Base-by-base conservation (phyloP, 805 yeast genomes). In the Candida mattraensis region DNA sequence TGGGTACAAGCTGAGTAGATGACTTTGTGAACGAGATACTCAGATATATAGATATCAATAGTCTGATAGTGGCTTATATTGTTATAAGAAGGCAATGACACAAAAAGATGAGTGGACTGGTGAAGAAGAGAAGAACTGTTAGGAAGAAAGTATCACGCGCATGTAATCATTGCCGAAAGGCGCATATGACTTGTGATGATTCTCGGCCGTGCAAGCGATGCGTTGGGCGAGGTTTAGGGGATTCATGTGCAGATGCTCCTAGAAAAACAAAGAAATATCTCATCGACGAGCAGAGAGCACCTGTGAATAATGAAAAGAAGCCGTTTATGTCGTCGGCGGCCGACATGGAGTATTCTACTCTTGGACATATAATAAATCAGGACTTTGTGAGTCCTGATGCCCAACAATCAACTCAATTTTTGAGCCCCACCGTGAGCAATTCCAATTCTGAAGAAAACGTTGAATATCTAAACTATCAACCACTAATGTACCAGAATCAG, bases 141-240 rank as follows among this genome's bases (percentile, higher is more conserved):
- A 40, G 38, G 13, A 73, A 74, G 51, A 89, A 89, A 56, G 89
- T 93, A 0, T 69, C 80, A 6, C 69, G 95, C 38, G 98, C 99
- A 5, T 91, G 99, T 50, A 76, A 77, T 25, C 93, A 89, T 61
- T 91, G 99, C 56, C 88, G 89, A 42, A 76, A 79, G 50, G 85
- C 95, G 2, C 99, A 91, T 58, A 77, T 89, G 70, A 86, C 97
- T 0, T 91, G 99, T 60, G 96, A 89, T 50, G 76, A 80, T 13
- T 29, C 50, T 4, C 38, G 73, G 65, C 55, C 75, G 0, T 91
- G 99, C 53, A 71, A 72, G 36, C 61, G 96, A 32, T 91, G 99
- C 59, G 58, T 83, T 3, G 69, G 68, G 18, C 70, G 87, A 51
- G 91, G 89, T 0, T 61, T 87, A 11, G 73, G 70, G 2, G 73